Percentiles rank a stretch among this genome's conserved stretches.
phyloP scores from a whole-genome alignment of 768 basidiomycete genomes.

The Tricholoma matsutake region DNA sequence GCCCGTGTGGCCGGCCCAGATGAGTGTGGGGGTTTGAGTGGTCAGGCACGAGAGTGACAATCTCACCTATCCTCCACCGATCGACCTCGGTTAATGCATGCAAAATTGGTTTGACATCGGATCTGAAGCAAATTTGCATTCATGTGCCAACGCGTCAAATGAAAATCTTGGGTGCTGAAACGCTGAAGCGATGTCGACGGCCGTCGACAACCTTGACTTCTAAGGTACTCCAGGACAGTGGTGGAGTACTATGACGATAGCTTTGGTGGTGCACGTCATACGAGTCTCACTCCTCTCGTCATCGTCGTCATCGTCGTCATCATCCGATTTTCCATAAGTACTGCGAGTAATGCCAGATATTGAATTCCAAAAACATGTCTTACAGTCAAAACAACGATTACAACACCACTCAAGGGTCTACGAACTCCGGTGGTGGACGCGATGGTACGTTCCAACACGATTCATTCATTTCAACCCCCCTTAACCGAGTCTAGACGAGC shows the following conservation, averaged over 20 bases:
- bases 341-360: neutral
- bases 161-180: no score
- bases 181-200: no score
- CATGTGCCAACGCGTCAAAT: no score
- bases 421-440: neutral
- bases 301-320: slow-evolving; percentile 3
- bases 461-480: neutral
- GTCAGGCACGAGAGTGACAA: neutral
- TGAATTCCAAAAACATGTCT: neutral
- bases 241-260: no score
- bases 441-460: neutral
- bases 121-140: no score
- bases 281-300: neutral
- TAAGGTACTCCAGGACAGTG: no score
- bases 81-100: no score
- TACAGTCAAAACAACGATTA: slow-evolving; percentile 1
- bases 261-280: neutral
- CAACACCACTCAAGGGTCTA: slow-evolving; percentile 1
- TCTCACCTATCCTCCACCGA: neutral
- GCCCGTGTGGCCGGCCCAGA: neutral
- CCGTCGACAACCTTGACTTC: no score
- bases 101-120: no score
- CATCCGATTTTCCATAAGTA: neutral
- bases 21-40: no score
- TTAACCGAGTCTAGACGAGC: neutral